Evolutionary conservation across 768 basidiomycete genomes (phyloP).

Genomic region (Coprinellus micaceus): DNA sequence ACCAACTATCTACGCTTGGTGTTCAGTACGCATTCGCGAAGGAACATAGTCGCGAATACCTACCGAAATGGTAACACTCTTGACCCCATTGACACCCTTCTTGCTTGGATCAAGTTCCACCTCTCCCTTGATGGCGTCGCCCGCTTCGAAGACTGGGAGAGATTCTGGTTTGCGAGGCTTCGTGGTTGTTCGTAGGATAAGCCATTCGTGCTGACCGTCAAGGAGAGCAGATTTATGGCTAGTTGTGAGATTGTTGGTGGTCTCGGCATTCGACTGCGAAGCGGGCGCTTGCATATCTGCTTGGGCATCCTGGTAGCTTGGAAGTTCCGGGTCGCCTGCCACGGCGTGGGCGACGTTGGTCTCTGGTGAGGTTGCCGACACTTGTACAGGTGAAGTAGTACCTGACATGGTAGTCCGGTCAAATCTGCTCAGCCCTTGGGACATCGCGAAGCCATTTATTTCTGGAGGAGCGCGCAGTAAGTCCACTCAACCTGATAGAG

Average conservation of each 20-base stretch:
- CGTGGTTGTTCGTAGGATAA: neutral
- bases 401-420: too few species aligned
- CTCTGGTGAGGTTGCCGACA: too few species aligned
- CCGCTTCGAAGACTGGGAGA: slow-evolving; percentile 44
- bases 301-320: too few species aligned
- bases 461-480: too few species aligned
- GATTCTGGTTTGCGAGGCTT: neutral
- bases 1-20: slow-evolving; percentile 25
- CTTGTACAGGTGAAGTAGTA: too few species aligned
- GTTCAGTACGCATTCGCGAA: neutral
- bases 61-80: slow-evolving; percentile 46
- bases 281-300: too few species aligned
- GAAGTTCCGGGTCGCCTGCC: neutral
- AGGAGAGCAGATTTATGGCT: neutral
- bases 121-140: slow-evolving; percentile 45
- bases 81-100: slow-evolving; percentile 38
- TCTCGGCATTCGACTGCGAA: too few species aligned
- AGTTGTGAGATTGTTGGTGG: neutral
- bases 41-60: slow-evolving; percentile 15
- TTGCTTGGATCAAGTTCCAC: slow-evolving; percentile 44
- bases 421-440: too few species aligned
- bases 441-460: too few species aligned
- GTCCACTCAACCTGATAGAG: too few species aligned
- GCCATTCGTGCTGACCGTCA: slow-evolving; percentile 6
- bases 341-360: neutral